Percentiles rank a stretch among this genome's conserved stretches.
Evolutionary conservation across 352 stramenopile genomes (phyloP).

Genomic region (Phytophthora megakarya): DNA sequence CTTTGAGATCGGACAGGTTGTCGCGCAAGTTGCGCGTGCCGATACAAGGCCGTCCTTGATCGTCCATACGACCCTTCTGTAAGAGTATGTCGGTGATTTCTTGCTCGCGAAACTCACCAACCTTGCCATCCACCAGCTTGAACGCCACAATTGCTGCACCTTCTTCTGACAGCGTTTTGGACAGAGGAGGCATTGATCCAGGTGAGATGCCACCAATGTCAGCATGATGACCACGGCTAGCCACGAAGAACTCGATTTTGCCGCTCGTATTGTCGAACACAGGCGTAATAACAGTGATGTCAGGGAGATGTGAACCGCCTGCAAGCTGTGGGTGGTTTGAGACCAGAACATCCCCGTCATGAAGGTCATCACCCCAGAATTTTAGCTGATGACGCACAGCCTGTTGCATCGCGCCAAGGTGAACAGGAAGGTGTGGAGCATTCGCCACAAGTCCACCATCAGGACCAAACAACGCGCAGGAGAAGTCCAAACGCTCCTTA

Average conservation of each 20-base stretch:
- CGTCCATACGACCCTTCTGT: slow-evolving; percentile 86
- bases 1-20: slow-evolving; percentile 97
- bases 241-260: slow-evolving; percentile 98
- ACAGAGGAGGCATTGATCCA: slow-evolving; percentile 95
- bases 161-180: slow-evolving; percentile 96
- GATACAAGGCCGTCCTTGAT: slow-evolving; percentile 82
- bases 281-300: slow-evolving; percentile 99
- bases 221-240: slow-evolving; percentile 97
- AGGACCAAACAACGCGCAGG: slow-evolving; percentile 97
- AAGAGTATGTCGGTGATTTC: slow-evolving; percentile 96
- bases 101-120: slow-evolving; percentile 96
- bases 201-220: slow-evolving; percentile 98
- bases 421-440: slow-evolving; percentile 98
- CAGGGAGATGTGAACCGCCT: slow-evolving; percentile 96
- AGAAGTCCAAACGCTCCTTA: slow-evolving; percentile 99
- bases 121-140: slow-evolving; percentile 96
- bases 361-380: slow-evolving; percentile 91
- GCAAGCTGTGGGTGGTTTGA: slow-evolving; percentile 99
- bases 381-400: slow-evolving; percentile 95
- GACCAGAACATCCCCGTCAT: slow-evolving; percentile 97
- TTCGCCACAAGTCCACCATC: slow-evolving; percentile 99
- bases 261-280: slow-evolving; percentile 93
- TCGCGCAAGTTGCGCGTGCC: slow-evolving; percentile 97
- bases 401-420: slow-evolving; percentile 98
- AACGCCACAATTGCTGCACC: slow-evolving; percentile 99